phyloP scores from a whole-genome alignment of 257 asterid species.

The Anisodus tanguticus region DNA sequence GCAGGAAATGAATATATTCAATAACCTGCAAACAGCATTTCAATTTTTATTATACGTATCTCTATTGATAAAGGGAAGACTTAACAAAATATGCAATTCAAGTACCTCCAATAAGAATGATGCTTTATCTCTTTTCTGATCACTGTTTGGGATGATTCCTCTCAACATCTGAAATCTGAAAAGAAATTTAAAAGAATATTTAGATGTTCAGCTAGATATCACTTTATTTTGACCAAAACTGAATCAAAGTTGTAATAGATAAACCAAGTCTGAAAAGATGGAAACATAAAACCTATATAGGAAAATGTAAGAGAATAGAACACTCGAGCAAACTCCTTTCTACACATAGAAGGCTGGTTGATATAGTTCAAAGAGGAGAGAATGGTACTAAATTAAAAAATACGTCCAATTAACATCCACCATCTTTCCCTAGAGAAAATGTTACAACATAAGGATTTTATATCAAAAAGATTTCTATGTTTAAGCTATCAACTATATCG shows the following conservation, averaged over 20 bases:
- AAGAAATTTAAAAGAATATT: not conserved
- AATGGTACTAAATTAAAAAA: not conserved
- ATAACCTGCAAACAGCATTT: conserved; percentile 64
- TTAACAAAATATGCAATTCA: conserved; percentile 22
- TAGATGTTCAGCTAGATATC: not conserved
- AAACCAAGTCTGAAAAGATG: not conserved
- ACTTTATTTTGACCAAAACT: not conserved
- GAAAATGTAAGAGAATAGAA: conserved; percentile 4
- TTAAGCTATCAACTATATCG: not conserved
- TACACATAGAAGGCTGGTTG: not conserved
- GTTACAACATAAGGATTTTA: not conserved
- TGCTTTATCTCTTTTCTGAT: conserved; percentile 98
- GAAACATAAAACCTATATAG: conserved; percentile 7
- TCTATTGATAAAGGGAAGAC: not conserved
- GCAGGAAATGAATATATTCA: conserved; percentile 87
- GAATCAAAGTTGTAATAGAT: not conserved
- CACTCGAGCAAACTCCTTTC: not conserved
- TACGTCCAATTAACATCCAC: not conserved
- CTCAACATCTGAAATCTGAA: conserved; percentile 88
- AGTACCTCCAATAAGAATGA: conserved; percentile 88
- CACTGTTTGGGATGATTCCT: conserved; percentile 87
- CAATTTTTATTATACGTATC: not conserved
- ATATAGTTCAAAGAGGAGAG: not conserved
- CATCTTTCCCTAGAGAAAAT: not conserved
- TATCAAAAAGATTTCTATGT: conserved; percentile 7